Percentiles rank a stretch among this genome's conserved stretches.
phyloP scores from a whole-genome alignment of 1,139 yeast species.

The Debaryomyces nepalensis region DNA sequence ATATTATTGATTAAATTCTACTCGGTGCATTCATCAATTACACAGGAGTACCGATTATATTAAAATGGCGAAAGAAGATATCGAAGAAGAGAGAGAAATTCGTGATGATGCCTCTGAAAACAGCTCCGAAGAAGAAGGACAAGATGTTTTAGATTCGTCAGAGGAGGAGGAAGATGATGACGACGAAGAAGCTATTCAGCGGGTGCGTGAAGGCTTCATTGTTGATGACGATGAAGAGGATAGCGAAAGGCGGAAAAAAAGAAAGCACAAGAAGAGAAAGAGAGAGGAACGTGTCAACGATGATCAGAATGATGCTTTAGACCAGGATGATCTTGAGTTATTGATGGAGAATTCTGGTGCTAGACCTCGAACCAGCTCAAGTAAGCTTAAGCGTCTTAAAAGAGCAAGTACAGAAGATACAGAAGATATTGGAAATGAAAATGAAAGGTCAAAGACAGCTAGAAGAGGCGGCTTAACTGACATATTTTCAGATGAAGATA shows the following conservation, averaged over 20 bases:
- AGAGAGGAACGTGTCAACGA: constrained; percentile 45
- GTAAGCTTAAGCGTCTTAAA: constrained; percentile 79
- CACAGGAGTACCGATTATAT: constrained; percentile 4
- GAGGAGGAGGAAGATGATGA: constrained; percentile 78
- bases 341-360: constrained; percentile 90
- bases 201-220: constrained; percentile 89
- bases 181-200: constrained; percentile 73
- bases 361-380: constrained; percentile 37
- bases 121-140: constrained; percentile 43
- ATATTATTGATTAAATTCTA: constrained; percentile 8
- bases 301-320: constrained; percentile 69
- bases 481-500: constrained; percentile 87
- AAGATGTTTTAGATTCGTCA: constrained; percentile 64
- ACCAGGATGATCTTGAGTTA: constrained; percentile 93
- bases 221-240: constrained; percentile 84
- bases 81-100: constrained; percentile 43
- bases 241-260: constrained; percentile 42
- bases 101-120: constrained; percentile 36
- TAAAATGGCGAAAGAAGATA: constrained; percentile 19
- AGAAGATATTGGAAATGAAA: constrained; percentile 28
- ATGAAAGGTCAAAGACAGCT: constrained; percentile 29
- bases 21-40: constrained; percentile 6
- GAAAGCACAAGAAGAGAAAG: constrained; percentile 42
- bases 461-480: constrained; percentile 58
- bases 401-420: constrained; percentile 55